Conservation (phyloP, 2,329 filamentous ascomycete species). For the Apiospora arundinis region DNA sequence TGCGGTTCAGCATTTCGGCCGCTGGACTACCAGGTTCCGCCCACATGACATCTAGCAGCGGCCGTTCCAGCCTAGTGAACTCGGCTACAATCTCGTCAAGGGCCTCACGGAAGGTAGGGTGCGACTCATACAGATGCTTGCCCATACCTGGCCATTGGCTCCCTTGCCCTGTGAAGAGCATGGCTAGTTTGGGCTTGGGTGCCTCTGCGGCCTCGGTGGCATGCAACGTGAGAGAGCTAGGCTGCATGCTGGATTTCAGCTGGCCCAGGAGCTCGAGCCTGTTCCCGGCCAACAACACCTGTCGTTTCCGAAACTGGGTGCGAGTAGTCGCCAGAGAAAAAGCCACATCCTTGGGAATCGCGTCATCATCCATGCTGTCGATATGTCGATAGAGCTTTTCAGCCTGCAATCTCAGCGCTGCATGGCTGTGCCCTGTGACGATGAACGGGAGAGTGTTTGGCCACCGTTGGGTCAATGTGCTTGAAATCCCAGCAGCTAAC, state of each 20-base stretch:
- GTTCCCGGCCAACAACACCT: conserved; percentile 32
- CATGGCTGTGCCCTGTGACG: conserved; percentile 36
- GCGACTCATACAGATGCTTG: conserved; percentile 33
- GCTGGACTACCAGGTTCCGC: conserved; percentile 31
- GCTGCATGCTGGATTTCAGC: conserved; percentile 25
- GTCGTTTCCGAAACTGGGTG: conserved; percentile 33
- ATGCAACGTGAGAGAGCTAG: conserved; percentile 18
- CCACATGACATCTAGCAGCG: conserved; percentile 41
- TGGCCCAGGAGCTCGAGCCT: conserved; percentile 31
- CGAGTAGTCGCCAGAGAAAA: conserved; percentile 41
- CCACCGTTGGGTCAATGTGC: too few species aligned
- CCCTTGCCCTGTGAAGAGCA: conserved; percentile 46
- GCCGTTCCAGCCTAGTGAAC: conserved; percentile 34
- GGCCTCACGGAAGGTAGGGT: conserved; percentile 36
- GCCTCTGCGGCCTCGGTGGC: conserved; percentile 17
- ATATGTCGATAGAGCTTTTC: conserved; percentile 30
- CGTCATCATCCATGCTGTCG: conserved; percentile 21
- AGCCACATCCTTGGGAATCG: conserved; percentile 33
- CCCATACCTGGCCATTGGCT: conserved; percentile 42
- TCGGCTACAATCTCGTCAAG: conserved; percentile 32
- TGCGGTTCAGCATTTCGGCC: conserved; percentile 35
- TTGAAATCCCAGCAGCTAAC: neutral
- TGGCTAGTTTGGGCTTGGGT: conserved; percentile 33
- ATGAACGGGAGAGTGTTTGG: conserved; percentile 33
- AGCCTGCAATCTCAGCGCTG: conserved; percentile 32